phyloP scores from a whole-genome alignment of 495 filamentous ascomycete species.

The Filosporella fistucella region DNA sequence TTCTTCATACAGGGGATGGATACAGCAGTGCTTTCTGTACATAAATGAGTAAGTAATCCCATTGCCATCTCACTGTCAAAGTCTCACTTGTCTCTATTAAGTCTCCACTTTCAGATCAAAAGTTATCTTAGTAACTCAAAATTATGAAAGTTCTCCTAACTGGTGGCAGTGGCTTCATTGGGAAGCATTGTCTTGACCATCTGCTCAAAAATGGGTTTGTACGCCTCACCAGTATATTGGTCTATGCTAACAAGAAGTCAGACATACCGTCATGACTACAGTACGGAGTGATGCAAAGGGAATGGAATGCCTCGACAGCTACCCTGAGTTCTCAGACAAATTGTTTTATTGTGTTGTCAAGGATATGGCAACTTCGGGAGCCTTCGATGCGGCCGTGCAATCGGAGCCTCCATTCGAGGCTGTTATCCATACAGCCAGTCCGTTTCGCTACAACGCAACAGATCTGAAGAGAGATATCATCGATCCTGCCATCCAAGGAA shows the following conservation, averaged over 20 bases:
- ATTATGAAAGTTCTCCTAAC: too few species aligned
- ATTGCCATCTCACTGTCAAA: too few species aligned
- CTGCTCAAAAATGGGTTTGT: slow-evolving; percentile 76
- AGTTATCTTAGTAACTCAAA: too few species aligned
- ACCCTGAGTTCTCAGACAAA: slow-evolving; percentile 57
- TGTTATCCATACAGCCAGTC: too few species aligned
- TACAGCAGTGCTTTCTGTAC: too few species aligned
- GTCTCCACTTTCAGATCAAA: too few species aligned
- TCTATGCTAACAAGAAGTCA: slow-evolving; percentile 10
- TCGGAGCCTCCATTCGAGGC: slow-evolving; percentile 68
- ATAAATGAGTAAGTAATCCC: too few species aligned
- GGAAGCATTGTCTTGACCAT: slow-evolving; percentile 76
- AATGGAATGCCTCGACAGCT: slow-evolving; percentile 59
- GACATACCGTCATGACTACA: slow-evolving; percentile 75
- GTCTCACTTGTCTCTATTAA: too few species aligned
- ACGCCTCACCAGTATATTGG: neutral
- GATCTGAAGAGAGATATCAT: slow-evolving; percentile 77
- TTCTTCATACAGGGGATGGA: too few species aligned
- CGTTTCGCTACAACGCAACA: slow-evolving; percentile 46
- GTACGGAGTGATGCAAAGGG: slow-evolving; percentile 77
- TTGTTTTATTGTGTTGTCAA: slow-evolving; percentile 73
- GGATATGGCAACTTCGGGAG: slow-evolving; percentile 68
- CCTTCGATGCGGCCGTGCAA: slow-evolving; percentile 75
- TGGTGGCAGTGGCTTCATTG: slow-evolving; percentile 69
- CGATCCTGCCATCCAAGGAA: slow-evolving; percentile 80